These are phyloP conservation scores for barrel medic (Medicago truncatula) DNA, from an alignment of 306 rosid genomes.

Conservation along the genomic window MtrunA17r5.0-ANR NC_053042.1:49125501-49126000, in stretches of 20 bases:
- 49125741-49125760: background rate
- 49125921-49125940: constrained; percentile 13
- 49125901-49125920: constrained; percentile 6
- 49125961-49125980: background rate
- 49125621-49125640: background rate
- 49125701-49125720: background rate
- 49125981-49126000: background rate
- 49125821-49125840: background rate
- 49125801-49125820: background rate
- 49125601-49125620: background rate
- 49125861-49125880: background rate
- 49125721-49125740: constrained; percentile 3
- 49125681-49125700: background rate
- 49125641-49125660: background rate
- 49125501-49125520: background rate
- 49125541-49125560: background rate
- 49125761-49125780: background rate
- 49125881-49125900: background rate
- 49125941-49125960: constrained; percentile 13
- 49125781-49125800: background rate
- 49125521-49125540: background rate
- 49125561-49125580: too few relatives aligned
- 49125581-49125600: background rate
- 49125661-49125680: background rate
- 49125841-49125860: background rate